Evolutionary conservation across 495 filamentous ascomycete genomes (phyloP).

Genomic region (Darksidea phi): DNA sequence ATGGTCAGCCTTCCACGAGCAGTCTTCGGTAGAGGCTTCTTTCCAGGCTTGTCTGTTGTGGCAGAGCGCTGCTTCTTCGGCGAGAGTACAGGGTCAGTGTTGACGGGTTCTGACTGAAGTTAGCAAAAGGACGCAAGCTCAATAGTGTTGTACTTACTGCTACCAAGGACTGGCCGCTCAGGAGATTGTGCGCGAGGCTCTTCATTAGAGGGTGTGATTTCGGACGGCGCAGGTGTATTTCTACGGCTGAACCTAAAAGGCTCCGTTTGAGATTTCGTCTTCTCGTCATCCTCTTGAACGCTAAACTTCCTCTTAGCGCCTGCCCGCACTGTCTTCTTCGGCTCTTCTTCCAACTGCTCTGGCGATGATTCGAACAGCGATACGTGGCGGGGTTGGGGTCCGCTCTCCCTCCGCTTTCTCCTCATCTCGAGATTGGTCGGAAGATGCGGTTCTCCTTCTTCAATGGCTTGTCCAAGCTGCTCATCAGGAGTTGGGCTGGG

Average conservation of each 20-base stretch:
- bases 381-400: slow-evolving; percentile 36
- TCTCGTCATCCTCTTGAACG: slow-evolving; percentile 53
- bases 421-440: slow-evolving; percentile 54
- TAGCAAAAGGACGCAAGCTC: slow-evolving; percentile 10
- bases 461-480: slow-evolving; percentile 13
- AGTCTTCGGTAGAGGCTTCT: slow-evolving; percentile 29
- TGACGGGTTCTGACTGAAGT: slow-evolving; percentile 39
- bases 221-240: slow-evolving; percentile 1
- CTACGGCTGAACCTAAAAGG: slow-evolving; percentile 54
- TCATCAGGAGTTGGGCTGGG: slow-evolving; percentile 30
- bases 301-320: slow-evolving; percentile 65
- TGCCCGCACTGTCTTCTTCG: slow-evolving; percentile 35
- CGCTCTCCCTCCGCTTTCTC: slow-evolving; percentile 52
- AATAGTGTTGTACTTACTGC: slow-evolving; percentile 28
- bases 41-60: slow-evolving; percentile 26
- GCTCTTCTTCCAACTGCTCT: slow-evolving; percentile 24
- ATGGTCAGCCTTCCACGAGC: slow-evolving; percentile 20
- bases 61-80: slow-evolving; percentile 39
- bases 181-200: slow-evolving; percentile 8
- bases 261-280: slow-evolving; percentile 40
- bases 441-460: slow-evolving; percentile 35
- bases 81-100: slow-evolving; percentile 40
- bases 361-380: slow-evolving; percentile 36
- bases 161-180: slow-evolving; percentile 37
- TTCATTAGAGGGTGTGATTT: neutral